Evolutionary conservation across 2,329 filamentous ascomycete genomes (phyloP), one percentile per base, ranked within the genome.

Genomic region (Aspergillus fructus): DNA sequence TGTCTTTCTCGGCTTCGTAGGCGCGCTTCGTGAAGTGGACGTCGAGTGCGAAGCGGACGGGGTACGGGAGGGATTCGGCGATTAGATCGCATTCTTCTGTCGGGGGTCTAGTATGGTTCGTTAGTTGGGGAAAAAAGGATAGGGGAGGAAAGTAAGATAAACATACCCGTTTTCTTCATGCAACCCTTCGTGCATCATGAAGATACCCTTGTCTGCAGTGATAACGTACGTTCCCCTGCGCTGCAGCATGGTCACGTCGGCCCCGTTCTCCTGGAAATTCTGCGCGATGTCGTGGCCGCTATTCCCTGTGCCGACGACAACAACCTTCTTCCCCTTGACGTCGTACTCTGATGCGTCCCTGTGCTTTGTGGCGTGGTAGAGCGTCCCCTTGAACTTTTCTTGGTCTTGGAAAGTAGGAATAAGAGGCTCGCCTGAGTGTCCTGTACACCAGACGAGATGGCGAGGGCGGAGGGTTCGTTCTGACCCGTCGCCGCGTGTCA

Each of bases 241-340:
- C 66, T 85, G 82, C 2, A 85, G 64, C 76, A 85, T 80, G 3
- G 81, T 81, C 2, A 83, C 80, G 19, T 76, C 67, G 5, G 78
- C 78, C 1, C 81, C 81, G 34, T 78, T 75, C 50, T 81, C 74
- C 48, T 76, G 74, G 59, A 76, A 82, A 62, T 82, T 78, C 62
- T 82, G 77, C 0, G 79, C 78, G 48, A 82, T 79, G 51, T 82
- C 80, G 54, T 82, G 79, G 0, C 74, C 79, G 58, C 76, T 79
- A 54, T 80, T 82, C 13, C 79, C 78, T 1, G 77, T 77, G 3
- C 80, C 81, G 4, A 83, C 73, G 3, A 83, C 75, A 2, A 81
- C 68, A 1, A 81, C 77, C 47, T 74, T 78, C 64, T 81, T 81
- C 3, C 71, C 74, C 23, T 71, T 62, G 3, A 74, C 66, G 54